Evolutionary conservation across 805 yeast genomes (phyloP).

Genomic region (Ogataea nonfermentans): DNA sequence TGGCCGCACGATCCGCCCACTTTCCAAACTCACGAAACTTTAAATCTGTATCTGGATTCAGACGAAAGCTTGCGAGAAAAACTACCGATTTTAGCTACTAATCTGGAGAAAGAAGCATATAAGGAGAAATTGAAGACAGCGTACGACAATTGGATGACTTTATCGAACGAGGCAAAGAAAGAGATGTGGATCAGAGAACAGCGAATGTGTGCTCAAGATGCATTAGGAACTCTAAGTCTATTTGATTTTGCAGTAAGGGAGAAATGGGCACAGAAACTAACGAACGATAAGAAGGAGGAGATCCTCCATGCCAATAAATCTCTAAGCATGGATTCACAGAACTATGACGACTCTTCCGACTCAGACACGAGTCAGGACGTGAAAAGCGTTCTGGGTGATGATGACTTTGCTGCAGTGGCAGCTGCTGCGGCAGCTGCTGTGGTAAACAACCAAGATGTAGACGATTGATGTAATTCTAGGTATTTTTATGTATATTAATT

Average conservation of each 20-base stretch:
- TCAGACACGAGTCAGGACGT: slow-evolving; percentile 6
- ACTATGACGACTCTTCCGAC: slow-evolving; percentile 10
- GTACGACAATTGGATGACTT: slow-evolving; percentile 43
- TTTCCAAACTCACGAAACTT: slow-evolving; percentile 39
- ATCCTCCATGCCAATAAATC: slow-evolving; percentile 5
- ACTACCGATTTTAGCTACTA: slow-evolving; percentile 20
- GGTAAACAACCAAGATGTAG: slow-evolving; percentile 8
- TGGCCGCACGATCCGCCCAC: slow-evolving; percentile 60
- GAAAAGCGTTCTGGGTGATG: slow-evolving; percentile 22
- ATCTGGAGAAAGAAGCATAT: slow-evolving; percentile 19
- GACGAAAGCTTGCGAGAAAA: slow-evolving; percentile 22
- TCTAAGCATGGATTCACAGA: slow-evolving; percentile 5
- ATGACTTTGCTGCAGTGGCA: slow-evolving; percentile 34
- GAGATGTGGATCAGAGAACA: slow-evolving; percentile 47
- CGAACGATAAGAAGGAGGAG: slow-evolving; percentile 22
- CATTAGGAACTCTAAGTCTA: slow-evolving; percentile 39
- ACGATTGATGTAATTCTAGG: background rate
- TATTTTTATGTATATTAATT: slow-evolving; percentile 1
- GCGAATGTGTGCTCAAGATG: slow-evolving; percentile 43
- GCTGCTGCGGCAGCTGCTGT: slow-evolving; percentile 34
- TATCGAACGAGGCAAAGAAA: slow-evolving; percentile 34
- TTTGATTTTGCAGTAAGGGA: slow-evolving; percentile 45
- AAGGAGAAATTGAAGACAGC: slow-evolving; percentile 43
- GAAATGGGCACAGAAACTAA: slow-evolving; percentile 34
- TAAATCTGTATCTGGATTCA: slow-evolving; percentile 25